phyloP scores from a whole-genome alignment of 495 filamentous ascomycete species.

The Copromyces sp. region DNA sequence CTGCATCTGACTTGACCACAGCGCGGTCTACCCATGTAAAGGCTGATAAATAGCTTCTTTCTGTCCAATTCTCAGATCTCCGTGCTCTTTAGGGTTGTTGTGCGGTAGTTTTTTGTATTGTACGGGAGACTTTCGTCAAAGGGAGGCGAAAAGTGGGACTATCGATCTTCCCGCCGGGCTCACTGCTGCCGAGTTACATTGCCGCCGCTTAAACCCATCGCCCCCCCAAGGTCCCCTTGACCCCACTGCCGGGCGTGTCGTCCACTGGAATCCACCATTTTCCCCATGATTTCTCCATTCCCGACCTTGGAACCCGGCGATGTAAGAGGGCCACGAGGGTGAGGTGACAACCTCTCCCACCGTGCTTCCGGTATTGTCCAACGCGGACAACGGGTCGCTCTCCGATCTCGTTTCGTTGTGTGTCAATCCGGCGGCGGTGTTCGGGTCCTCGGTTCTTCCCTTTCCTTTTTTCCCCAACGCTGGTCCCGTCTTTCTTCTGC shows the following conservation, averaged over 20 bases:
- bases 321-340: not conserved
- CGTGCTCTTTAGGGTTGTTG: not conserved
- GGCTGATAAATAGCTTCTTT: not conserved
- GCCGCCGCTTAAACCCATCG: slow-evolving; percentile 9
- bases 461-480: not conserved
- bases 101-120: not conserved
- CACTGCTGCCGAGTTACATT: slow-evolving; percentile 18
- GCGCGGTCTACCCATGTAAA: not conserved
- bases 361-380: not conserved
- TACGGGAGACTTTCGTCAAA: not conserved
- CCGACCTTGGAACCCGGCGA: not conserved
- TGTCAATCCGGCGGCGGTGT: not conserved
- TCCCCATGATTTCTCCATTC: not conserved
- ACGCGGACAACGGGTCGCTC: not conserved
- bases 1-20: not conserved
- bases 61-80: not conserved
- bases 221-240: slow-evolving; percentile 8
- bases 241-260: slow-evolving; percentile 9
- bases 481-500: not conserved
- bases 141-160: not conserved
- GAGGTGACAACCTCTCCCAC: not conserved
- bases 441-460: not conserved
- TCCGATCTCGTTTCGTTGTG: not conserved
- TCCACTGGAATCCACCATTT: slow-evolving; percentile 8
- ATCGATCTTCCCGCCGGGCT: slow-evolving; percentile 2